phyloP scores from a whole-genome alignment of 495 filamentous ascomycete species.

The Talaromyces nanjingensis region DNA sequence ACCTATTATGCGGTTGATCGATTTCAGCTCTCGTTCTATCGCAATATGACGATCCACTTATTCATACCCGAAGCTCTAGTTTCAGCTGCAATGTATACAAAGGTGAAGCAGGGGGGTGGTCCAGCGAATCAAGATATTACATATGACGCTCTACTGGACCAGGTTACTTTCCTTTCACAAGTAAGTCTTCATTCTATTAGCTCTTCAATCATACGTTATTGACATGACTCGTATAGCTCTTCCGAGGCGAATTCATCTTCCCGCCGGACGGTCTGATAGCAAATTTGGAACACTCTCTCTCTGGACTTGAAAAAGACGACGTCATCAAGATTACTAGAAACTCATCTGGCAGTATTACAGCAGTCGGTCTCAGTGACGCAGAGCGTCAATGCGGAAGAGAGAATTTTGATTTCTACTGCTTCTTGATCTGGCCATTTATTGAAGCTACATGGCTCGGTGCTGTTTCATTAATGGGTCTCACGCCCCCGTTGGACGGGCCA shows the following conservation, averaged over 20 bases:
- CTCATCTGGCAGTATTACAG: conserved; percentile 46
- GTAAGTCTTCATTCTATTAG: conserved; percentile 18
- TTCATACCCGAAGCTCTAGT: conserved; percentile 91
- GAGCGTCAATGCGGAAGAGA: conserved; percentile 77
- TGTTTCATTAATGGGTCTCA: conserved; percentile 76
- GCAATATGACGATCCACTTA: conserved; percentile 98
- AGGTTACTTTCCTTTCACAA: conserved; percentile 83
- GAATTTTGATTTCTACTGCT: conserved; percentile 98
- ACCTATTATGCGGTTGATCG: conserved; percentile 92
- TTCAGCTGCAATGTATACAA: conserved; percentile 80
- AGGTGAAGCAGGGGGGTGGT: conserved; percentile 81
- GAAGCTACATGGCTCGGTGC: conserved; percentile 88
- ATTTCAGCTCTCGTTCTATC: conserved; percentile 95
- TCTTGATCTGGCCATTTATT: conserved; percentile 96
- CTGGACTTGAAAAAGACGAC: conserved; percentile 67
- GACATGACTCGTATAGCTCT: conserved; percentile 46
- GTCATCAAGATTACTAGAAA: conserved; percentile 67
- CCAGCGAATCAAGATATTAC: conserved; percentile 71
- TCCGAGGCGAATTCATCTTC: conserved; percentile 96
- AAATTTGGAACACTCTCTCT: conserved; percentile 74
- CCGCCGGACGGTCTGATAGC: conserved; percentile 70
- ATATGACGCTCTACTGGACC: conserved; percentile 59
- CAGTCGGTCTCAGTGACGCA: conserved; percentile 63
- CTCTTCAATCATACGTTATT: not conserved
- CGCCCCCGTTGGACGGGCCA: conserved; percentile 55